phyloP scores from a whole-genome alignment of 352 stramenopile species.

The Phytophthora pisi region DNA sequence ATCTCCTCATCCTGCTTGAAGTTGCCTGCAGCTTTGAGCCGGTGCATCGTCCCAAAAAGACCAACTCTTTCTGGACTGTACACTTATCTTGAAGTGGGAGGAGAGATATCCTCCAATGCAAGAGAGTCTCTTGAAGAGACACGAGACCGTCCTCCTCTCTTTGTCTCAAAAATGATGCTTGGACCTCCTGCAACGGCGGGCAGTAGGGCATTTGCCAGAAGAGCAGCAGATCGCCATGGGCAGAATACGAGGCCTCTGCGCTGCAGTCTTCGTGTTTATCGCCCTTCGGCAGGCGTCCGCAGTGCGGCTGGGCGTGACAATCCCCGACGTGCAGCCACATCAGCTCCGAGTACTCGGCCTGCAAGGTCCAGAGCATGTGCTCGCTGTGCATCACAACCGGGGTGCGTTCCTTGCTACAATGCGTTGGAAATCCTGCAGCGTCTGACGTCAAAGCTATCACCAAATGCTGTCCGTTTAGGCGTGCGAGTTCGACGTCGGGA shows the following conservation, averaged over 20 bases:
- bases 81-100: not conserved
- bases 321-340: conserved; percentile 31
- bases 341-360: conserved; percentile 37
- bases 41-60: not conserved
- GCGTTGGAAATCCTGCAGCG: too few relatives aligned
- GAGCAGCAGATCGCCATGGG: not conserved
- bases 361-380: conserved; percentile 48
- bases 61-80: not conserved
- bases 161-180: conserved; percentile 6
- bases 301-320: conserved; percentile 1
- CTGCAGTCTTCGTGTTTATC: not conserved
- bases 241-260: not conserved
- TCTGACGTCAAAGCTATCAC: not conserved
- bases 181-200: not conserved
- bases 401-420: conserved; percentile 15
- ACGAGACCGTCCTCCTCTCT: not conserved
- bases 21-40: not conserved
- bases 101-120: not conserved
- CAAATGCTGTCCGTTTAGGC: conserved; percentile 13
- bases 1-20: not conserved
- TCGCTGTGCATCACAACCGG: conserved; percentile 37
- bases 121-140: not conserved
- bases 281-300: not conserved
- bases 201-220: not conserved
- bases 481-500: conserved; percentile 42